Conservation (phyloP, 78 protist genomes). For the Dictyostelium firmibasis region DNA sequence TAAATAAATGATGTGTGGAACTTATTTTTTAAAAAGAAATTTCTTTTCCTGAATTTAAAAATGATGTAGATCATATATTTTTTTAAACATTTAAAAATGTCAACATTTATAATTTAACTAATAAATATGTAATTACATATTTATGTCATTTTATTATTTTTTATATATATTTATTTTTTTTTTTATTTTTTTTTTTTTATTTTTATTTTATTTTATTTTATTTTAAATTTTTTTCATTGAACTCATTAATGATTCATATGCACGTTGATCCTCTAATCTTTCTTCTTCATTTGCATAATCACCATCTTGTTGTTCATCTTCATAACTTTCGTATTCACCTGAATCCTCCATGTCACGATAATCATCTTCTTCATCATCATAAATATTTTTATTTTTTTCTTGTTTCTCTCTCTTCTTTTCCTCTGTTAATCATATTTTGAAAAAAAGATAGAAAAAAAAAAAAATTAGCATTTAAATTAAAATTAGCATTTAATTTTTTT, state of each 20-base stretch:
- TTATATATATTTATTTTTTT: too few relatives aligned
- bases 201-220: not conserved
- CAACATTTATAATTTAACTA: too few relatives aligned
- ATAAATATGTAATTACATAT: too few relatives aligned
- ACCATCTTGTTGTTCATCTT: not conserved
- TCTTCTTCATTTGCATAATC: conserved; percentile 26
- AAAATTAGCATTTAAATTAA: not conserved
- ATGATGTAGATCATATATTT: too few relatives aligned
- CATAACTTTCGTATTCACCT: conserved; percentile 15
- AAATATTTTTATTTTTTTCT: not conserved
- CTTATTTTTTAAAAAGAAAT: not conserved
- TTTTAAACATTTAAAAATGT: too few relatives aligned
- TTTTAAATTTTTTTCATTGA: conserved; percentile 2
- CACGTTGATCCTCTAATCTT: conserved; percentile 19
- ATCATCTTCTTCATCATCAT: conserved; percentile 46
- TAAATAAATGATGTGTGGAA: not conserved
- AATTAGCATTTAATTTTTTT: too few relatives aligned
- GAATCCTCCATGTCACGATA: conserved; percentile 25
- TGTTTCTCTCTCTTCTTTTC: not conserved
- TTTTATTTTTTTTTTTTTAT: not conserved
- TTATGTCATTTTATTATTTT: too few relatives aligned
- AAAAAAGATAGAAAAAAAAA: too few relatives aligned
- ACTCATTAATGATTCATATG: conserved; percentile 8
- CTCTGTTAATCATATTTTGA: too few relatives aligned
- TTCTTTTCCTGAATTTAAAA: too few relatives aligned